Evolutionary conservation across 176 grass and related monocot genomes (phyloP).

Genomic region (Microstegium vimineum): DNA sequence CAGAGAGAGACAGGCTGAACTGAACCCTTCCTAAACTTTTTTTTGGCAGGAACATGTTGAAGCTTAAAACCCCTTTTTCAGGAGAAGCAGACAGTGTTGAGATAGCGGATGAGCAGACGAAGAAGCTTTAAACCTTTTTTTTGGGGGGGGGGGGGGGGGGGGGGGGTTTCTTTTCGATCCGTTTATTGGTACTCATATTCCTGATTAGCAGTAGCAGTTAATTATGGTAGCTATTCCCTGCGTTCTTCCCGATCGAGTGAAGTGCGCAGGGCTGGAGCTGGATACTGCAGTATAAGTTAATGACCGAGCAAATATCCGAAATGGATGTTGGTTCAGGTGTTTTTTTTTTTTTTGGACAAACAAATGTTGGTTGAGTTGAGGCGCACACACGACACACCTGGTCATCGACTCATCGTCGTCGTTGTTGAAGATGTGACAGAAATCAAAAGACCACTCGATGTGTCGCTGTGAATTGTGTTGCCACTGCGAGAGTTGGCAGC

Average conservation of each 20-base stretch:
- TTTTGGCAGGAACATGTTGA: not conserved
- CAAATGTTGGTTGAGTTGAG: no score
- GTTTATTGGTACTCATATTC: constrained; percentile 7
- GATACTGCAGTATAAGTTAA: constrained; percentile 27
- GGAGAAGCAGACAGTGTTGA: not conserved
- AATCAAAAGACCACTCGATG: not conserved
- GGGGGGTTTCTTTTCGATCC: not conserved
- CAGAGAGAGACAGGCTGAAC: no score
- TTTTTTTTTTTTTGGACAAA: no score
- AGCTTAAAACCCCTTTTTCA: not conserved
- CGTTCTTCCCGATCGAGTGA: not conserved
- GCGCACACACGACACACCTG: not conserved
- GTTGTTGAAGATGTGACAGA: not conserved
- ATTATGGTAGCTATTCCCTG: constrained; percentile 22
- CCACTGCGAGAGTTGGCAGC: not conserved
- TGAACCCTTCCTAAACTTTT: no score
- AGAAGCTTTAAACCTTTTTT: not conserved
- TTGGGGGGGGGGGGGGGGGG: no score
- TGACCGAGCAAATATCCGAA: constrained; percentile 17
- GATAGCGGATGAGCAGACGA: not conserved
- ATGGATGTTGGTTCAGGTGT: constrained; percentile 7
- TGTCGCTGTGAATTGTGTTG: not conserved
- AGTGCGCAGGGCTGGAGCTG: constrained; percentile 20
- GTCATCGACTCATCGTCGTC: not conserved
- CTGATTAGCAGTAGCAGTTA: not conserved